Conservation (phyloP, 768 basidiomycete species). For the Agaricus sinodeliciosus region DNA sequence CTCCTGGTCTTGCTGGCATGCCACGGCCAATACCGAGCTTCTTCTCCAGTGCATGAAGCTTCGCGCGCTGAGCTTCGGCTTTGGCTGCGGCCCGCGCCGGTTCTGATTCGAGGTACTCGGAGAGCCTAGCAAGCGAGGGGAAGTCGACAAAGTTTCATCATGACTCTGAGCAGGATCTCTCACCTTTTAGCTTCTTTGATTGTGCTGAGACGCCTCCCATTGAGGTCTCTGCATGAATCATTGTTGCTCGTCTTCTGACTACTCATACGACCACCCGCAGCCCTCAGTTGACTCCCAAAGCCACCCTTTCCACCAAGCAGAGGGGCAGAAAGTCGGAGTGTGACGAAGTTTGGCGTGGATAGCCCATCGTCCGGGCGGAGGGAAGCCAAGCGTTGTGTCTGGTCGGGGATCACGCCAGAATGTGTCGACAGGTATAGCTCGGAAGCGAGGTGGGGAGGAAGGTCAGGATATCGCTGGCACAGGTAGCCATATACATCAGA, state of each 20-base stretch:
- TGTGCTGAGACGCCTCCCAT: slow-evolving; percentile 82
- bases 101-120: slow-evolving; percentile 80
- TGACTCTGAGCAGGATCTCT: slow-evolving; percentile 17
- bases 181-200: slow-evolving; percentile 96
- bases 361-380: slow-evolving; percentile 17
- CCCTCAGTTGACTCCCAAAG: slow-evolving; percentile 93
- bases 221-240: slow-evolving; percentile 91
- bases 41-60: slow-evolving; percentile 79
- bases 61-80: slow-evolving; percentile 70
- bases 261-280: slow-evolving; percentile 96
- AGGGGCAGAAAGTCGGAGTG: slow-evolving; percentile 66
- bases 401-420: slow-evolving; percentile 25
- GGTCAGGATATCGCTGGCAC: slow-evolving; percentile 26
- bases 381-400: slow-evolving; percentile 18
- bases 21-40: slow-evolving; percentile 64
- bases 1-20: slow-evolving; percentile 17
- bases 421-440: slow-evolving; percentile 32
- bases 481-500: slow-evolving; percentile 26
- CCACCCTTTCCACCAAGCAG: slow-evolving; percentile 93
- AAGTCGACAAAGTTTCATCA: neutral
- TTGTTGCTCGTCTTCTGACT: slow-evolving; percentile 93
- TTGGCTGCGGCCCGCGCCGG: slow-evolving; percentile 75
- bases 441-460: slow-evolving; percentile 24
- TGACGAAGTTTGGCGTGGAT: slow-evolving; percentile 34
- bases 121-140: slow-evolving; percentile 43